Evolutionary conservation across 768 basidiomycete species (phyloP), one percentile per base, ranked within the genome.

Genomic region (Lentinula boryana): DNA sequence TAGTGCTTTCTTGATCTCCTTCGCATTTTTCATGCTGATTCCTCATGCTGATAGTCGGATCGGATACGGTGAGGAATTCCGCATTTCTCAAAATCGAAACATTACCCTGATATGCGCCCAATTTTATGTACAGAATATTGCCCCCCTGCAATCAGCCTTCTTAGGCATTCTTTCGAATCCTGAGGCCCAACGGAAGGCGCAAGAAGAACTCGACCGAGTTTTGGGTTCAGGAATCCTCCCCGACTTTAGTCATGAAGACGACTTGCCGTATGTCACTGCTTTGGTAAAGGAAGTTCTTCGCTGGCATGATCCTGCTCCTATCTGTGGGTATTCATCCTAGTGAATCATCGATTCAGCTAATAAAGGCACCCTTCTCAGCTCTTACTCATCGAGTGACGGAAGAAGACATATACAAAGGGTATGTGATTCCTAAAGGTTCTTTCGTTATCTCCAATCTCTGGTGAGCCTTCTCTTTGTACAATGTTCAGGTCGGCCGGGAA

Each of bases 401-500:
- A 44, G 43, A 44, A 9, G 71, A 72, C 55, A 60, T 65, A 0
- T 69, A 73, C 58, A 54, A 68, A 2, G 72, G 70, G 0, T 68
- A 67, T 56, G 56, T 66, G 33, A 69, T 73, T 36, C 70, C 70
- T 3, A 68, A 68, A 43, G 71, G 70, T 10, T 68, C 72, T 1
- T 67, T 70, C 57, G 60, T 73, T 33, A 56, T 70, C 27, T 48
- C 64, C 0, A 73, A 73, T 58, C 60, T 69, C 44, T 73, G 72
- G 72, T 61, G 21, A 48, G 60, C 1, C 13, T 2, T 18, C 21
- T 27, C 10, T 48, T 9, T 23, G 5, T 8, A 9, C 5, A 7
- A n/a, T n/a, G 13, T 43, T 15, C 12, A 43, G 13, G 9, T 43
- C 7, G 2, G 7, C 21, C n/a, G 46, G n/a, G 46, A 23, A n/a